phyloP scores from a whole-genome alignment of 23 red algal genomes.

The Gracilaria gracilis region DNA sequence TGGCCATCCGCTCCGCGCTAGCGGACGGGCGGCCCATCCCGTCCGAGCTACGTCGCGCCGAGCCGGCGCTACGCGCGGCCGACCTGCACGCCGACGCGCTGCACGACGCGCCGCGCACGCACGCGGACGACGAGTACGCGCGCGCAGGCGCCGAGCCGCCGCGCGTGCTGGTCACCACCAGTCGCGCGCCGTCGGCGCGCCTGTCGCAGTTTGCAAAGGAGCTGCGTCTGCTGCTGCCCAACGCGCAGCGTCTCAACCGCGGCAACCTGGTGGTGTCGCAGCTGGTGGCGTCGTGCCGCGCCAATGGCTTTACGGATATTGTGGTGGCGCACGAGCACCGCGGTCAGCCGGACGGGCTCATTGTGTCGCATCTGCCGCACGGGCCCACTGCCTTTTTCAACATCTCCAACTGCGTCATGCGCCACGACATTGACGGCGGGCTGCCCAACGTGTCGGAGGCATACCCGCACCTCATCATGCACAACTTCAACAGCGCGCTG shows the following conservation, averaged over 20 bases:
- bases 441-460: slow-evolving; percentile 84
- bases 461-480: slow-evolving; percentile 92
- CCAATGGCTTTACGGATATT: slow-evolving; percentile 86
- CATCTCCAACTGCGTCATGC: slow-evolving; percentile 92
- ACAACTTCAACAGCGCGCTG: slow-evolving; percentile 76
- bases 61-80: slow-evolving; percentile 21
- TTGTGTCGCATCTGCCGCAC: slow-evolving; percentile 92
- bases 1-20: slow-evolving; percentile 56
- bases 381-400: slow-evolving; percentile 97
- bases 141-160: slow-evolving; percentile 53
- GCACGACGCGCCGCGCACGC: slow-evolving; percentile 68
- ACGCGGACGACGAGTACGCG: slow-evolving; percentile 98
- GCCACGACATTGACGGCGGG: slow-evolving; percentile 81
- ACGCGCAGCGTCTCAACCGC: slow-evolving; percentile 88
- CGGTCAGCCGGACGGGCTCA: slow-evolving; percentile 90
- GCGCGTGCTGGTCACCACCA: slow-evolving; percentile 94
- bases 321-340: slow-evolving; percentile 88
- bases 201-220: slow-evolving; percentile 99
- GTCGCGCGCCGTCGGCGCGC: slow-evolving; percentile 80
- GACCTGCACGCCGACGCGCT: slow-evolving; percentile 62
- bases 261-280: slow-evolving; percentile 86
- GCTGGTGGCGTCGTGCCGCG: slow-evolving; percentile 71
- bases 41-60: slow-evolving; percentile 72
- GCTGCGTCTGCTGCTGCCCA: slow-evolving; percentile 88
- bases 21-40: slow-evolving; percentile 72